Percentiles rank a stretch among this genome's conserved stretches.
Conservation (phyloP, 2,329 filamentous ascomycete species). For the Stachybotrys chartarum region DNA sequence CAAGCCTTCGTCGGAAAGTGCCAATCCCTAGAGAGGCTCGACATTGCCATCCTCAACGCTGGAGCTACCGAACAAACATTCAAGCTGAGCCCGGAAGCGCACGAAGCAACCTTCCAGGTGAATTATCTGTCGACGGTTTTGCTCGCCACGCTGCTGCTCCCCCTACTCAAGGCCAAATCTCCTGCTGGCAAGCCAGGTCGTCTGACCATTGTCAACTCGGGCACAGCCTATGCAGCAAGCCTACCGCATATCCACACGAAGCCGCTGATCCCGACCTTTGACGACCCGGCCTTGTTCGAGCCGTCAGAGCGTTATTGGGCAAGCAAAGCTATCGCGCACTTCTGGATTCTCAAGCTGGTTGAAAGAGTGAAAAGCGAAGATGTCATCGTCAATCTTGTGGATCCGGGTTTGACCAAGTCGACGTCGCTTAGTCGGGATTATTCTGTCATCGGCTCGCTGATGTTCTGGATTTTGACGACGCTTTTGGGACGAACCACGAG, state of each 20-base stretch:
- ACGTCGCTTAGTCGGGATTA: slow-evolving; percentile 8
- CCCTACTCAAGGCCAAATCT: background rate
- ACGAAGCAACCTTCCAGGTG: background rate
- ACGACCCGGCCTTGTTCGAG: background rate
- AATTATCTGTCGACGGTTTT: background rate
- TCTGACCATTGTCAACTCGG: background rate
- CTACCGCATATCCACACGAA: background rate
- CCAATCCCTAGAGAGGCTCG: background rate
- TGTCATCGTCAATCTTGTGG: slow-evolving; percentile 12
- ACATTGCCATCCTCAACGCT: background rate
- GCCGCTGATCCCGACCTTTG: background rate
- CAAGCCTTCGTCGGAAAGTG: background rate
- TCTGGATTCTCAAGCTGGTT: slow-evolving; percentile 8
- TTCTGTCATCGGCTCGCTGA: background rate
- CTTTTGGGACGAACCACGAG: background rate
- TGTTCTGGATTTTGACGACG: background rate
- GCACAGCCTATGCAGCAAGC: background rate
- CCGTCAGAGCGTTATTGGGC: slow-evolving; percentile 8
- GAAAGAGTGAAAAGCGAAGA: slow-evolving; percentile 8
- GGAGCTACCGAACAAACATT: background rate
- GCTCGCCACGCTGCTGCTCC: background rate
- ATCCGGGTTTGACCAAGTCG: slow-evolving; percentile 11
- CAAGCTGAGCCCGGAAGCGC: background rate
- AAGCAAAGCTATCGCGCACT: slow-evolving; percentile 12
- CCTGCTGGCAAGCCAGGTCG: background rate